phyloP scores from a whole-genome alignment of 1,139 yeast species.

The Taiozyma sp. region DNA sequence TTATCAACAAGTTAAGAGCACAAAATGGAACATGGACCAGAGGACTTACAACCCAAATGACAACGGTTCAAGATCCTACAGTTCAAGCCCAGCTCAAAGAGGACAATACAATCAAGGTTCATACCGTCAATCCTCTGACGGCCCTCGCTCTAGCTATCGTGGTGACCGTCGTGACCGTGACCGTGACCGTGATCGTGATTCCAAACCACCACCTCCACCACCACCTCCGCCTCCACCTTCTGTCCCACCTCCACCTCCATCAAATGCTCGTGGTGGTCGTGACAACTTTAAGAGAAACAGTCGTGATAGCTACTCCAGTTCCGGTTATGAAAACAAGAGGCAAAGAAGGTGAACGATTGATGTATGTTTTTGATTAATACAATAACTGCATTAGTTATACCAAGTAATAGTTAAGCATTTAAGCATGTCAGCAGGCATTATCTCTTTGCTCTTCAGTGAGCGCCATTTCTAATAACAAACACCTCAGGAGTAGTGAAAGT shows the following conservation, averaged over 20 bases:
- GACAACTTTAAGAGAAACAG: neutral
- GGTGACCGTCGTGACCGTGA: neutral
- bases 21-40: neutral
- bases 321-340: conserved; percentile 7
- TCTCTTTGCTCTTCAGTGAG: too few relatives aligned
- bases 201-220: conserved; percentile 3
- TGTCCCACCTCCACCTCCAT: conserved; percentile 1
- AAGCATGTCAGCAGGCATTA: too few relatives aligned
- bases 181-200: neutral
- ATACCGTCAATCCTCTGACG: neutral
- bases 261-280: neutral
- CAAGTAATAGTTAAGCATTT: too few relatives aligned
- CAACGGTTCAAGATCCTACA: neutral
- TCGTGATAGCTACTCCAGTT: neutral
- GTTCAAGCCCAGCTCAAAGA: neutral
- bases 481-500: too few relatives aligned
- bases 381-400: too few relatives aligned
- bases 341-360: conserved; percentile 3
- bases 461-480: too few relatives aligned
- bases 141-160: neutral
- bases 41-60: neutral
- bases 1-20: neutral
- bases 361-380: neutral
- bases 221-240: neutral
- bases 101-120: neutral